Evolutionary conservation across 2,329 filamentous ascomycete genomes (phyloP), one percentile per base, ranked within the genome.

Genomic region (Shiraia sp.): DNA sequence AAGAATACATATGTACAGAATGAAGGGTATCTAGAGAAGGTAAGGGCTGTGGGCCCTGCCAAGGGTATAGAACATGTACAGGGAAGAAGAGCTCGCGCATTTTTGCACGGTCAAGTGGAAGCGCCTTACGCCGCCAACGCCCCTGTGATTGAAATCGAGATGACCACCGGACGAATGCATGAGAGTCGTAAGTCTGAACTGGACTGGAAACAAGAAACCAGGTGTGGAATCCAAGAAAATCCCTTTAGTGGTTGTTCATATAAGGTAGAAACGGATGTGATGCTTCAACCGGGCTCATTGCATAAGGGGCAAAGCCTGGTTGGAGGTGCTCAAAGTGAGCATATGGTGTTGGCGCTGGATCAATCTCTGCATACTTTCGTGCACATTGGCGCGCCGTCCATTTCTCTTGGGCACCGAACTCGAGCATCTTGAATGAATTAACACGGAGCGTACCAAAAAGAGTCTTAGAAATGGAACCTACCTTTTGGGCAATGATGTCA

Each of bases 401-500:
- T 49, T 74, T 74, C 50, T 79, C 76, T 45, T 69, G 59, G 17
- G 75, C 66, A 35, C 75, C 75, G 47, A 70, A 77, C 33, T 79
- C 75, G 45, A 74, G 59, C 76, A 79, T 79, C 77, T 79, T 39
- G 10, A 2, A 8, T n/a, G 22, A 10, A 47, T 58, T 32, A 59
- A 55, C 28, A 12, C 6, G 5, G 10, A 12, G 17, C 7, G 10
- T 3, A 5, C 4, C 7, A 12, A 26, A 2, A 15, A 6, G 4
- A 16, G 7, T 4, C 2, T 10, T 10, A 15, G 19, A 2, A 10
- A 10, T 23, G 22, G 15, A n/a, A 31, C 36, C 27, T 45, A 78
- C 77, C 69, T 78, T 79, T 38, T 71, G 65, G 37, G 70, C 65
- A 47, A 80, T 77, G 46, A 79, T 78, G 32, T 79, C 75, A 59